phyloP scores from a whole-genome alignment of 192 early-diverging fungal species.

The Endogone sp. region DNA sequence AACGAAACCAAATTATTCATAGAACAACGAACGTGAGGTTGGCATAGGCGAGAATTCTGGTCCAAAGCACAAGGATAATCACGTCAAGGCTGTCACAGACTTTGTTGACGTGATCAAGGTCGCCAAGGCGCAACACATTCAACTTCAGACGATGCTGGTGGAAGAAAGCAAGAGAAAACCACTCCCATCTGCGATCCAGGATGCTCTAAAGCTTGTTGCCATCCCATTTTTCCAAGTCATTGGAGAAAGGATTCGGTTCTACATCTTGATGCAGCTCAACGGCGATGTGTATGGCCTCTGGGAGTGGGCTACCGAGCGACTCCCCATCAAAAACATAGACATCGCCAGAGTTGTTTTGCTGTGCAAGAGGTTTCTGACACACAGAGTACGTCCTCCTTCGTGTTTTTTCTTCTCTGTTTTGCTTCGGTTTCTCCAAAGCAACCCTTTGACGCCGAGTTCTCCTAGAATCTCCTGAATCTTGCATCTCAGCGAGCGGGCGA shows the following conservation, averaged over 20 bases:
- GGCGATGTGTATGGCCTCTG: conserved; percentile 15
- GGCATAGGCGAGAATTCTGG: conserved; percentile 16
- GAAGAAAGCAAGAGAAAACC: conserved; percentile 8
- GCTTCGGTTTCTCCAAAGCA: no score
- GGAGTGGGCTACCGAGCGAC: conserved; percentile 12
- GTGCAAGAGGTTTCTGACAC: no score
- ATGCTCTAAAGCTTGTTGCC: not conserved
- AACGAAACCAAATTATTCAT: no score
- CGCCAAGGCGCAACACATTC: not conserved
- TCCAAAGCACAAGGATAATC: conserved; percentile 14
- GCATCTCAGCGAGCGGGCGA: no score
- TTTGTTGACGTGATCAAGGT: conserved; percentile 13
- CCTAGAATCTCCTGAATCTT: no score
- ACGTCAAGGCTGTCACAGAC: conserved; percentile 7
- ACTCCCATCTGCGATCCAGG: conserved; percentile 5
- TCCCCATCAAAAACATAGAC: conserved; percentile 10
- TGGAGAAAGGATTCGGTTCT: conserved; percentile 11
- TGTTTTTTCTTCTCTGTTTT: no score
- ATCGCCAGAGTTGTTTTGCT: no score
- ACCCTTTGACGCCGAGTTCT: no score
- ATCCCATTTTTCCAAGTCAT: conserved; percentile 17
- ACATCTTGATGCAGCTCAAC: conserved; percentile 12
- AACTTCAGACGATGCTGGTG: not conserved
- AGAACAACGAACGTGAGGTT: conserved; percentile 2
- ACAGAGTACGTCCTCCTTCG: no score